Conservation (phyloP, 140 eudicot genomes). For the Flaveria floridana region DNA sequence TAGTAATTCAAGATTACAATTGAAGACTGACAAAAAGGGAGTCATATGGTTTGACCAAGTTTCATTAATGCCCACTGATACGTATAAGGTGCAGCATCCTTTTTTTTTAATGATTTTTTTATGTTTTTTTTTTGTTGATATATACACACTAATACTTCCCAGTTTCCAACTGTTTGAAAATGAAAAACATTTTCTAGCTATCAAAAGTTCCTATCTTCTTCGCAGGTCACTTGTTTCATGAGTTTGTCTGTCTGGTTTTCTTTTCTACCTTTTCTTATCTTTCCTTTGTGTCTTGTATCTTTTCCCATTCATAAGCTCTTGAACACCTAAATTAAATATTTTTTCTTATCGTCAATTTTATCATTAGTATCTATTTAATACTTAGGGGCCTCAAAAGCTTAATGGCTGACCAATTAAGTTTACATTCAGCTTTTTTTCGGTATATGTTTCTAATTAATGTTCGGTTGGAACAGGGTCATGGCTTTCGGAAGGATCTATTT, state of each 20-base stretch:
- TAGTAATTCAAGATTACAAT: constrained; percentile 57
- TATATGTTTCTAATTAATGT: not conserved
- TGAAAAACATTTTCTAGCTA: not conserved
- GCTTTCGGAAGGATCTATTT: constrained; percentile 82
- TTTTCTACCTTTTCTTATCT: not conserved
- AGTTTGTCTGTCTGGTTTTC: not conserved
- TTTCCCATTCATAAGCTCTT: not conserved
- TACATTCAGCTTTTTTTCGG: not conserved
- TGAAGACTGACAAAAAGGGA: constrained; percentile 67
- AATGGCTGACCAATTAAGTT: constrained; percentile 6
- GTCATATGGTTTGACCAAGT: constrained; percentile 97
- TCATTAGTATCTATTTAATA: not conserved
- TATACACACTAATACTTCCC: not conserved
- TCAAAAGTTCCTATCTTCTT: not conserved
- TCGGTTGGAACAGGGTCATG: constrained; percentile 67
- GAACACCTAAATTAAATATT: not conserved
- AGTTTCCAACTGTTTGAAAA: not conserved
- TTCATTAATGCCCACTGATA: constrained; percentile 84
- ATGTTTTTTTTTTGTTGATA: not conserved
- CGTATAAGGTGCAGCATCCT: constrained; percentile 65
- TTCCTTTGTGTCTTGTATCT: not conserved
- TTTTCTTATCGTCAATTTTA: not conserved
- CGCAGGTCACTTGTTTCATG: not conserved
- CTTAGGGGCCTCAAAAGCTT: constrained; percentile 11
- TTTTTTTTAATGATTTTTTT: not conserved